Evolutionary conservation across 2,329 filamentous ascomycete genomes (phyloP).

Genomic region (Neoscytalidium dimidiatum): DNA sequence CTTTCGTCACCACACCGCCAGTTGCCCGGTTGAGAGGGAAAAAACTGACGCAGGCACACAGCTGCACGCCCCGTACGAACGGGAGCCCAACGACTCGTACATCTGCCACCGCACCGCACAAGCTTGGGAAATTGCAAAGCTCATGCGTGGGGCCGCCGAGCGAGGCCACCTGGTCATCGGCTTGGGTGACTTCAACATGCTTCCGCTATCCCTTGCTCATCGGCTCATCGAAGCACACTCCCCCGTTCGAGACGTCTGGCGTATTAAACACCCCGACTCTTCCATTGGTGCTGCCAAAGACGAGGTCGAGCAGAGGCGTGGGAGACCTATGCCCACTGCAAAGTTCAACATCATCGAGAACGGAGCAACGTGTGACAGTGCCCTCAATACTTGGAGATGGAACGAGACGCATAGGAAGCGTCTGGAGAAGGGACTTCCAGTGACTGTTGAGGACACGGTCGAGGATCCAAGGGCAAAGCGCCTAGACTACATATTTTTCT

Average conservation of each 20-base stretch:
- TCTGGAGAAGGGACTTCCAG: conserved; percentile 65
- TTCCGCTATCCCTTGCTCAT: conserved; percentile 83
- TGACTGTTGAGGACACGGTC: conserved; percentile 64
- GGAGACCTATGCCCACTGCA: conserved; percentile 70
- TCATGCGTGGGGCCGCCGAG: conserved; percentile 79
- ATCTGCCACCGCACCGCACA: conserved; percentile 88
- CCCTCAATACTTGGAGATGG: conserved; percentile 95
- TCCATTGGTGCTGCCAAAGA: conserved; percentile 74
- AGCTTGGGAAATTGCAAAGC: conserved; percentile 90
- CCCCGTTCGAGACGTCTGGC: conserved; percentile 82
- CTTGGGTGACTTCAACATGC: conserved; percentile 95
- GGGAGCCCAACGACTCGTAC: conserved; percentile 79
- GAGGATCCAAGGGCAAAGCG: conserved; percentile 78
- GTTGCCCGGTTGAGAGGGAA: neutral
- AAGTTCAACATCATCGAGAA: conserved; percentile 77
- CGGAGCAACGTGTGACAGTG: conserved; percentile 83
- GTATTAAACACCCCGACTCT: conserved; percentile 78
- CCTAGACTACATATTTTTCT: conserved; percentile 90
- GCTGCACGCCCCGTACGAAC: conserved; percentile 85
- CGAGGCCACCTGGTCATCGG: conserved; percentile 81
- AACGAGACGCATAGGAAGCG: conserved; percentile 67
- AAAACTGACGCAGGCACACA: conserved; percentile 45
- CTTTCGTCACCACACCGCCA: neutral
- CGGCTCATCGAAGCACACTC: conserved; percentile 77
- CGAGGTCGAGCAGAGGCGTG: conserved; percentile 65